These are phyloP conservation scores for Lantana camara DNA, from an alignment of 257 asterid species.

Conservation along the genomic window DNA sequence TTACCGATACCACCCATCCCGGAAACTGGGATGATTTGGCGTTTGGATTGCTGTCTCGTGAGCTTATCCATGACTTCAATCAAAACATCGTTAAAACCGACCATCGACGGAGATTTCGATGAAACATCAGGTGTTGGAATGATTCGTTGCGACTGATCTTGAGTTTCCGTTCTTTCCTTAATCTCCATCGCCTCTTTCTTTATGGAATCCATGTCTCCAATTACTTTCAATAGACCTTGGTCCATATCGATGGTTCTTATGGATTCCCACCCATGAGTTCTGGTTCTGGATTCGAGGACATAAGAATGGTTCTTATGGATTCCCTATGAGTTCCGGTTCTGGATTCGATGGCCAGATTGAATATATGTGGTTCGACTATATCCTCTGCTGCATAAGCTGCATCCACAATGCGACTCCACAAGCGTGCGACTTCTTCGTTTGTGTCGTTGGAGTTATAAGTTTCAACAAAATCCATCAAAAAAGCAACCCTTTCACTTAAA, in stretches of 20 bases:
- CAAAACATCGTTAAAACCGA: conserved; percentile 15
- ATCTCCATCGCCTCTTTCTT: not conserved
- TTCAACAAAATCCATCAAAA: not conserved
- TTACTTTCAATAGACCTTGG: not conserved
- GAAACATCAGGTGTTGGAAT: not conserved
- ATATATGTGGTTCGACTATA: not conserved
- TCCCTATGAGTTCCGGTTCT: not conserved
- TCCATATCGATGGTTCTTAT: not conserved
- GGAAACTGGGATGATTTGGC: too few species aligned
- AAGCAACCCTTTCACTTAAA: not conserved
- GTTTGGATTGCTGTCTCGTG: not conserved
- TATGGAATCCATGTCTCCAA: not conserved
- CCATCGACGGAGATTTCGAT: not conserved
- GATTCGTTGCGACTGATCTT: not conserved
- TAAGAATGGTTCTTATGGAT: not conserved
- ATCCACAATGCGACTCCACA: not conserved
- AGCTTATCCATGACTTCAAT: conserved; percentile 15
- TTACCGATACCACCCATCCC: conserved; percentile 31
- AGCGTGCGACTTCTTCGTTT: not conserved
- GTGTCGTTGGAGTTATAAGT: not conserved
- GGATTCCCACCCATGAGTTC: not conserved
- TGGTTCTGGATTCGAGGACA: too few species aligned
- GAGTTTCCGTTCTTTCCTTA: not conserved
- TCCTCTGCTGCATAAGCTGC: not conserved
- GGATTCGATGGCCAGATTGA: not conserved